Evolutionary conservation across 495 filamentous ascomycete genomes (phyloP), one percentile per base, ranked within the genome.

Genomic region (Penicillium manginii): DNA sequence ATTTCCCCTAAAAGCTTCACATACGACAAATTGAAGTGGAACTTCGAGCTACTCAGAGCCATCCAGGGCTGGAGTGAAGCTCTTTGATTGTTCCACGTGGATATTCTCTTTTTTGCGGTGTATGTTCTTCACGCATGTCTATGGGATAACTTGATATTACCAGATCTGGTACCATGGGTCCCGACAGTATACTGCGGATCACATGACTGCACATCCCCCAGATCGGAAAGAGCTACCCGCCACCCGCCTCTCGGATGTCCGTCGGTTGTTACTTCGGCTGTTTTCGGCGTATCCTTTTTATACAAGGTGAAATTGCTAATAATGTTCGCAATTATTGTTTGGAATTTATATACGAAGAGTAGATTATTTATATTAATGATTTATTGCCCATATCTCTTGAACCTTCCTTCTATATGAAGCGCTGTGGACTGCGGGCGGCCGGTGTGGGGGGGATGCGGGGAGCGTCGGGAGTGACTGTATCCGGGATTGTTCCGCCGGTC

Each of bases 381-480:
- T 37, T n/a, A 12, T 37, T 37, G 35, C 15, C 15, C 3, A 4
- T 6, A 37, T 37, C n/a, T 12, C 35, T 10, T n/a, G 35, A 37
- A 39, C 0, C 40, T 7, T 43, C 4, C 17, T 19, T 18, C 40
- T 43, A 12, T 17, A 43, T 4, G 2, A 43, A 43, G 2, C 2
- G 5, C 4, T 19, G 15, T 43, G 14, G 15, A 4, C 3, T 18
- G 4, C n/a, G 17, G 17, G 7, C 6, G 2, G 19, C 15, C 1
- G 18, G 32, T 23, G 32, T 23, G 32, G 50, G 35, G 50, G 33
- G 18, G 33, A 35, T 15, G 32, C 19, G 50, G 32, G 50, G 31
- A 32, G 50, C 50, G 33, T 35, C 32, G 50, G 32, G 32, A 53
- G 33, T 35, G 50, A 35, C 29, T 31, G 49, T 51, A 43, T 43